Conservation (phyloP, 106 monocot genomes). For the Dendrobium chrysotoxum region DNA sequence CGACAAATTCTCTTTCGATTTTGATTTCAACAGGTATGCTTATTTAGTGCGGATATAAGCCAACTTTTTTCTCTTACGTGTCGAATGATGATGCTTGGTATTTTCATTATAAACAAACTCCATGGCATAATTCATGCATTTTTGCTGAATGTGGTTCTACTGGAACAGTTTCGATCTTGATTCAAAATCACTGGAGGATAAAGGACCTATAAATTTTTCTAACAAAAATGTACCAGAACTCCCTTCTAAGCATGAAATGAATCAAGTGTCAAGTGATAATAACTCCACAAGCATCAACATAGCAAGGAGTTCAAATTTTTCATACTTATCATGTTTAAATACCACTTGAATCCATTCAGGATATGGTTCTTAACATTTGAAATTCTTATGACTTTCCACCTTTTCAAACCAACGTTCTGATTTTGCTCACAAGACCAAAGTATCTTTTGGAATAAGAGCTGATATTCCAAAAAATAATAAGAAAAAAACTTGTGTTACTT, state of each 20-base stretch:
- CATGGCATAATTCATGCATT: background rate
- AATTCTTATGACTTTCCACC: background rate
- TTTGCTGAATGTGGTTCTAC: constrained; percentile 20
- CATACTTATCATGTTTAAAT: too few species aligned
- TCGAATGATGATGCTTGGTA: background rate
- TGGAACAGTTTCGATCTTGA: constrained; percentile 73
- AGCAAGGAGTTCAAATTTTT: too few species aligned
- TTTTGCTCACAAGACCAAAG: constrained; percentile 4
- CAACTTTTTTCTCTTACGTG: background rate
- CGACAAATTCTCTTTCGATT: constrained; percentile 66
- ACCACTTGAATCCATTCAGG: constrained; percentile 8
- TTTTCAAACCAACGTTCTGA: constrained; percentile 18
- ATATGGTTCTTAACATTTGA: constrained; percentile 12
- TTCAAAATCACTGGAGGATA: constrained; percentile 30
- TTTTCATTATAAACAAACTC: background rate
- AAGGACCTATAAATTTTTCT: constrained; percentile 20
- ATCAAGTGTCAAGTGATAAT: constrained; percentile 14
- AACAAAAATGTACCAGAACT: constrained; percentile 10
- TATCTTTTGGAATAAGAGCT: constrained; percentile 14
- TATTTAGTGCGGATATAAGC: background rate
- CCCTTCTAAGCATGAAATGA: constrained; percentile 20
- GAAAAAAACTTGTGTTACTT: constrained; percentile 5
- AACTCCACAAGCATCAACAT: constrained; percentile 18
- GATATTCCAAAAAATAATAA: constrained; percentile 16
- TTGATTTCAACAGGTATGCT: constrained; percentile 87